Evolutionary conservation across 768 basidiomycete genomes (phyloP).

Genomic region (Podaxis mareebaensis): DNA sequence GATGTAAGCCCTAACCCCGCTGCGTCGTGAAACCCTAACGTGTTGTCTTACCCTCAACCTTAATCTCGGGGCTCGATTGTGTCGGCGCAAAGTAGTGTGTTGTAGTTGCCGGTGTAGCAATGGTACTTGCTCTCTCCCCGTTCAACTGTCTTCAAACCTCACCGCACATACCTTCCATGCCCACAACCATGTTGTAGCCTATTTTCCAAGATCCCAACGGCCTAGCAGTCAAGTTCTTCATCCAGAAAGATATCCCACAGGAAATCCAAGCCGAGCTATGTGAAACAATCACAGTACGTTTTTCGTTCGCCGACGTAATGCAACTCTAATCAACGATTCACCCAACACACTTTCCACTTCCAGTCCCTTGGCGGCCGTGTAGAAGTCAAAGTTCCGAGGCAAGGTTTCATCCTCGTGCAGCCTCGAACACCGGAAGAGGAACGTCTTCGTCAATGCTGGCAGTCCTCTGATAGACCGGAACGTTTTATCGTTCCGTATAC

Average conservation of each 20-base stretch:
- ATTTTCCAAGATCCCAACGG: conserved; percentile 73
- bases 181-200: conserved; percentile 39
- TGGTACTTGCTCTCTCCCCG: conserved; percentile 19
- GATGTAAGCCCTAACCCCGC: conserved; percentile 37
- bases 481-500: conserved; percentile 80
- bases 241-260: conserved; percentile 74
- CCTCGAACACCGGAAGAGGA: conserved; percentile 70
- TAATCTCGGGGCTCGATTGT: conserved; percentile 42
- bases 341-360: conserved; percentile 6
- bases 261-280: conserved; percentile 71
- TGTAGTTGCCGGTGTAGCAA: conserved; percentile 9
- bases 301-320: background rate
- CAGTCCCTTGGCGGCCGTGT: conserved; percentile 77
- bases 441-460: conserved; percentile 77
- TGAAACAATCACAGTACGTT: conserved; percentile 59
- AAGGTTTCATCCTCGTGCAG: conserved; percentile 73
- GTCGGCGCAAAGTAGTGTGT: background rate
- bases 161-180: background rate
- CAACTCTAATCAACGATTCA: background rate
- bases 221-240: conserved; percentile 78
- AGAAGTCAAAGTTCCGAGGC: conserved; percentile 75
- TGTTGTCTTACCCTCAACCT: conserved; percentile 46
- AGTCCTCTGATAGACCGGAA: conserved; percentile 65
- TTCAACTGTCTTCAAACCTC: conserved; percentile 3
- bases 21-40: conserved; percentile 32